These are phyloP conservation scores for Saksenaea oblongispora DNA, from an alignment of 371 early-diverging fungal genomes.

Conservation along the genomic window DNA sequence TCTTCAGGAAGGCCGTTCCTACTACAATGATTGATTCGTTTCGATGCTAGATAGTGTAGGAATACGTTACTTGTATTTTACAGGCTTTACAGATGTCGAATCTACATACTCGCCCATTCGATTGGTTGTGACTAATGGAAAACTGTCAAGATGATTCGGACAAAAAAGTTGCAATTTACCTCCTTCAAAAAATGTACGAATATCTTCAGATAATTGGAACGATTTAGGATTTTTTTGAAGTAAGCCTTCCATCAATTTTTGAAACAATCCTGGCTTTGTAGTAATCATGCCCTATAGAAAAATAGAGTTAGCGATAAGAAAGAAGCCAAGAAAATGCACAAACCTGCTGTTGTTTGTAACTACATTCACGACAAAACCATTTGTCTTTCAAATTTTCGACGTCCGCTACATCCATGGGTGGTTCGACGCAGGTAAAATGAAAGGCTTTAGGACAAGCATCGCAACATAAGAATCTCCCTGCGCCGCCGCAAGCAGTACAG, in stretches of 20 bases:
- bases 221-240: conserved; percentile 45
- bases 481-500: conserved; percentile 67
- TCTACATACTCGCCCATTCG: conserved; percentile 62
- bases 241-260: conserved; percentile 41
- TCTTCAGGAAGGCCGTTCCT: conserved; percentile 40
- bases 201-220: conserved; percentile 49
- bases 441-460: conserved; percentile 76
- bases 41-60: background rate
- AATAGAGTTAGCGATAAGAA: background rate
- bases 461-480: conserved; percentile 73
- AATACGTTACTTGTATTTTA: conserved; percentile 27
- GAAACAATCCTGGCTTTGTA: conserved; percentile 32
- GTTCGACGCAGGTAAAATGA: conserved; percentile 74
- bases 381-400: conserved; percentile 50
- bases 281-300: background rate
- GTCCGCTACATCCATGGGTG: conserved; percentile 61
- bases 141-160: conserved; percentile 9
- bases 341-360: conserved; percentile 34
- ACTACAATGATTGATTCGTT: background rate
- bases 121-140: conserved; percentile 52
- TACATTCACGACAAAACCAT: conserved; percentile 73
- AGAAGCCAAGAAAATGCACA: background rate
- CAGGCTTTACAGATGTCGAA: conserved; percentile 36
- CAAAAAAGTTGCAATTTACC: conserved; percentile 29
- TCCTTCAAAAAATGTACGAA: conserved; percentile 52